These are phyloP conservation scores for Argentina anserina DNA, from an alignment of 306 rosid genomes.

Conservation along the genomic window DNA sequence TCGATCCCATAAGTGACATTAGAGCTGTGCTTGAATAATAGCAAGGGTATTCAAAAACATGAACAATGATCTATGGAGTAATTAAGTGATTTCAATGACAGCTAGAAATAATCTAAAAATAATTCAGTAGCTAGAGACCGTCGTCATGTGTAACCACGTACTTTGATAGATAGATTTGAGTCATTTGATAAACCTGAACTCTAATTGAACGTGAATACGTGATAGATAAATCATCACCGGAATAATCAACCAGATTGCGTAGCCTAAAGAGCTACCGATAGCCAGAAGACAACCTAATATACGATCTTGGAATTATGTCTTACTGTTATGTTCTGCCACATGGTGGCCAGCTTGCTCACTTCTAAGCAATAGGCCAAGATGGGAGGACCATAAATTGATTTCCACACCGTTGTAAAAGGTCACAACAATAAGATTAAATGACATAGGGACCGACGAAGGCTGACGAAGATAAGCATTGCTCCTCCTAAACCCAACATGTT, in stretches of 20 bases:
- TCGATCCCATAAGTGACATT: slow-evolving; percentile 52
- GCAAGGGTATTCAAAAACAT: slow-evolving; percentile 37
- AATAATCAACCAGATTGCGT: slow-evolving; percentile 38
- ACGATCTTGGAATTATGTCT: neutral
- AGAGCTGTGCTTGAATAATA: slow-evolving; percentile 60
- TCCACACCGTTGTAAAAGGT: slow-evolving; percentile 54
- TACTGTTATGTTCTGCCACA: neutral
- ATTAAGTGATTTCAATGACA: neutral
- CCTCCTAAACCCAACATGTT: slow-evolving; percentile 62
- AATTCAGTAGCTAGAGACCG: no score
- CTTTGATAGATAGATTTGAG: no score
- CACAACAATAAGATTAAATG: no score
- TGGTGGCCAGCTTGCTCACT: neutral
- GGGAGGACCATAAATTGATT: slow-evolving; percentile 50
- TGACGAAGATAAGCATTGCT: slow-evolving; percentile 65
- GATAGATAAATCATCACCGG: slow-evolving; percentile 31
- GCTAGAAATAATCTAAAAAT: no score
- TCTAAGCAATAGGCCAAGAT: slow-evolving; percentile 43
- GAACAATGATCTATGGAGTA: no score
- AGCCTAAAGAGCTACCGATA: slow-evolving; percentile 22
- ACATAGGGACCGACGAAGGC: no score
- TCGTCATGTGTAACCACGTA: no score
- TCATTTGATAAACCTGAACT: no score
- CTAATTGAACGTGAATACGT: no score
- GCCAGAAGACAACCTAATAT: slow-evolving; percentile 29